phyloP scores from a whole-genome alignment of 2,329 filamentous ascomycete genomes.

The Geosmithia flava region DNA sequence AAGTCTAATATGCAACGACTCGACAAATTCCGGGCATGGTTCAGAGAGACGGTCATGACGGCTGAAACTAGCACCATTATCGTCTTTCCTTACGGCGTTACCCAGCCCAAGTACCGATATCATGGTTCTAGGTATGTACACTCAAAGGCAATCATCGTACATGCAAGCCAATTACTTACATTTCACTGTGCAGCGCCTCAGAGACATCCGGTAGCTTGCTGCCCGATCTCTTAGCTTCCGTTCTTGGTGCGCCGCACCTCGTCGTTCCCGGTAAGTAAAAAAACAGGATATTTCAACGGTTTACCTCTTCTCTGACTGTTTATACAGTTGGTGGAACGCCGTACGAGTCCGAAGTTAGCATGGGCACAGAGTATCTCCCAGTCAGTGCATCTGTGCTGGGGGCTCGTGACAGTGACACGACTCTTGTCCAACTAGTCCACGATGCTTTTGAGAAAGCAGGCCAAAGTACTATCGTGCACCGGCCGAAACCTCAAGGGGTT shows the following conservation, averaged over 20 bases:
- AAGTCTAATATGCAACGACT: slow-evolving; percentile 10
- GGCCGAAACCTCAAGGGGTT: neutral
- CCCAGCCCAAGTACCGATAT: slow-evolving; percentile 1
- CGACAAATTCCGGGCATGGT: slow-evolving; percentile 17
- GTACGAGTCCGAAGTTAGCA: slow-evolving; percentile 16
- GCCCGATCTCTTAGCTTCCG: slow-evolving; percentile 12
- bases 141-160: neutral
- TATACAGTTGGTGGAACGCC: slow-evolving; percentile 15
- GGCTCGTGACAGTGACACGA: slow-evolving; percentile 11
- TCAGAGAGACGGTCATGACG: slow-evolving; percentile 13
- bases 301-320: neutral
- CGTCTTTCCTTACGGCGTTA: slow-evolving; percentile 13
- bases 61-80: slow-evolving; percentile 10
- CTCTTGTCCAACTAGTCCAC: slow-evolving; percentile 14
- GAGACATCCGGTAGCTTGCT: neutral
- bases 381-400: slow-evolving; percentile 18
- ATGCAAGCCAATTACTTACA: neutral
- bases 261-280: slow-evolving; percentile 19
- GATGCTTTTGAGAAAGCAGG: slow-evolving; percentile 10
- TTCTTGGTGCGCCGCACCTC: slow-evolving; percentile 17
- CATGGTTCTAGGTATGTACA: neutral
- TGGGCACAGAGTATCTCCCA: slow-evolving; percentile 13
- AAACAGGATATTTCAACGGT: neutral
- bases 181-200: neutral
- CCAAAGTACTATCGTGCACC: slow-evolving; percentile 4